These are phyloP conservation scores for Termitomyces bulborhizus DNA, from an alignment of 768 basidiomycete species.

Conservation along the genomic window DNA sequence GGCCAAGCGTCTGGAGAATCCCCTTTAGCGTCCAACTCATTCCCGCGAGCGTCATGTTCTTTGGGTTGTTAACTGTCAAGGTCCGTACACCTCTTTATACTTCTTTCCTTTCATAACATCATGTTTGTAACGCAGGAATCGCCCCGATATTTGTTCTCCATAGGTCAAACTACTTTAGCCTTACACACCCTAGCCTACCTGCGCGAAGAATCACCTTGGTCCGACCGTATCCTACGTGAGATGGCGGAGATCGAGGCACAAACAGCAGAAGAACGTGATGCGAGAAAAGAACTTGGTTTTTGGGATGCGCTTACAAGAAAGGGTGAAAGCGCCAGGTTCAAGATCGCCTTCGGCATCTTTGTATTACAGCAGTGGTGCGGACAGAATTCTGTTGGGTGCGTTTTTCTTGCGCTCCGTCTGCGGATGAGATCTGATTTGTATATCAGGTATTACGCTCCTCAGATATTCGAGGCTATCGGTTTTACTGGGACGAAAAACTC, in stretches of 20 bases:
- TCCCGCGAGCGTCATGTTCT: slow-evolving; percentile 62
- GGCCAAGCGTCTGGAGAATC: slow-evolving; percentile 56
- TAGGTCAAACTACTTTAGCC: slow-evolving; percentile 49
- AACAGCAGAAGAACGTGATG: slow-evolving; percentile 64
- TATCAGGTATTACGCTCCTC: slow-evolving; percentile 61
- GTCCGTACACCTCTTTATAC: slow-evolving; percentile 17
- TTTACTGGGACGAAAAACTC: slow-evolving; percentile 53
- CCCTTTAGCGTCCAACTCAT: slow-evolving; percentile 76
- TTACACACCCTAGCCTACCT: slow-evolving; percentile 58
- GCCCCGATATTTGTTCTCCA: slow-evolving; percentile 69
- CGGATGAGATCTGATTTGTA: not conserved
- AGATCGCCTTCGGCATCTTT: slow-evolving; percentile 77
- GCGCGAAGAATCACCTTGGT: slow-evolving; percentile 37
- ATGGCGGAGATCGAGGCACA: slow-evolving; percentile 80
- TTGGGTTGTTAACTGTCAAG: slow-evolving; percentile 64
- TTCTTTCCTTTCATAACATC: slow-evolving; percentile 14
- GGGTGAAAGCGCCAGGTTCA: slow-evolving; percentile 75
- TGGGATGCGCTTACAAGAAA: slow-evolving; percentile 73
- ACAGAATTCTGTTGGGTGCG: slow-evolving; percentile 69
- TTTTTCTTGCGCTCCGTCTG: not conserved
- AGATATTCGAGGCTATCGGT: slow-evolving; percentile 70
- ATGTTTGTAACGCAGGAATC: slow-evolving; percentile 44
- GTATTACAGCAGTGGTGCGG: slow-evolving; percentile 80
- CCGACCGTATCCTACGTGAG: slow-evolving; percentile 49
- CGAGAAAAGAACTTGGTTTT: slow-evolving; percentile 56